A percentile compares a stretch with the other conserved stretches of the same genome.
These are phyloP conservation scores for Pythium brassicae DNA, from an alignment of 352 stramenopile genomes.

Conservation along the genomic window DNA sequence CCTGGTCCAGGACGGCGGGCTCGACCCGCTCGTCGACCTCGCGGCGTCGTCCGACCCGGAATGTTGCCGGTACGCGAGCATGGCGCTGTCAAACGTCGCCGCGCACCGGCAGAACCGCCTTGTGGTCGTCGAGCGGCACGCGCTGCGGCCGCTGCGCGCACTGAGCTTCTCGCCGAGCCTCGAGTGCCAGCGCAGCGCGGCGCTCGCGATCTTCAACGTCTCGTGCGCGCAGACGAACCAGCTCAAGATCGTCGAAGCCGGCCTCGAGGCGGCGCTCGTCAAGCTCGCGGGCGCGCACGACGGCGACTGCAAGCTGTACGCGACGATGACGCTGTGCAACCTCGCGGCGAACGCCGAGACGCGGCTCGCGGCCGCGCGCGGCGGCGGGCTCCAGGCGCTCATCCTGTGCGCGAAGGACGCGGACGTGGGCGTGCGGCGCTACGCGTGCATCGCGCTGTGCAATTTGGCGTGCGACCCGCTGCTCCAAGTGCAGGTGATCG, in stretches of 20 bases:
- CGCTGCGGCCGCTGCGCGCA: conserved; percentile 68
- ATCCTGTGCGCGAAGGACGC: conserved; percentile 87
- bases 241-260: conserved; percentile 82
- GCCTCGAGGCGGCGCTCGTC: conserved; percentile 88
- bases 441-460: conserved; percentile 93
- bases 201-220: conserved; percentile 94
- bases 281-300: conserved; percentile 79
- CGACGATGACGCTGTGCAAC: conserved; percentile 95
- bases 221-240: conserved; percentile 91
- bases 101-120: conserved; percentile 86
- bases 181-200: conserved; percentile 88
- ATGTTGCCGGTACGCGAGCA: conserved; percentile 86
- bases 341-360: conserved; percentile 93
- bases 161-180: conserved; percentile 81
- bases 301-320: conserved; percentile 91
- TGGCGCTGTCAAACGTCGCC: conserved; percentile 93
- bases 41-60: conserved; percentile 66
- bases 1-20: conserved; percentile 77
- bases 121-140: conserved; percentile 84
- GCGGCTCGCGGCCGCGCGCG: conserved; percentile 73
- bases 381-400: conserved; percentile 90
- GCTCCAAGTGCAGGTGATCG: conserved; percentile 90
- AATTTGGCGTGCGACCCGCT: conserved; percentile 91
- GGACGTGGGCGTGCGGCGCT: conserved; percentile 79
- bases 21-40: conserved; percentile 81